Evolutionary conservation across 768 basidiomycete species (phyloP).

Genomic region (Pleurotus citrinopileatus): DNA sequence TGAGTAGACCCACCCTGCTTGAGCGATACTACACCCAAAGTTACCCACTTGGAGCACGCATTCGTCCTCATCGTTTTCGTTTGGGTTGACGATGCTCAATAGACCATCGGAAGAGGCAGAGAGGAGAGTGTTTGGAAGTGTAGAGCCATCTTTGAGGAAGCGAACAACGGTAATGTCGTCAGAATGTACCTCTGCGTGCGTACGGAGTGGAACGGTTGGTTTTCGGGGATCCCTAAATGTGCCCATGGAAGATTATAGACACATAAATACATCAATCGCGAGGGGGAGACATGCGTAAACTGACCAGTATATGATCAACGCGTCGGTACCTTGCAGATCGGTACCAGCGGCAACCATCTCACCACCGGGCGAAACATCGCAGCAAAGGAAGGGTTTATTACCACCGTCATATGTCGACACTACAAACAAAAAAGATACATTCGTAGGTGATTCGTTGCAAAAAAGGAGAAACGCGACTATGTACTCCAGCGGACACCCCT

Average conservation of each 20-base stretch:
- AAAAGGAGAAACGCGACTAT: neutral
- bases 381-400: constrained; percentile 51
- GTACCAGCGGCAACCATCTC: constrained; percentile 79
- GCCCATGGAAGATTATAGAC: neutral
- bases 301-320: constrained; percentile 82
- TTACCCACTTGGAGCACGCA: constrained; percentile 79
- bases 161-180: constrained; percentile 85
- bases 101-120: constrained; percentile 86
- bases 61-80: constrained; percentile 87
- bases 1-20: constrained; percentile 63
- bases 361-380: constrained; percentile 70
- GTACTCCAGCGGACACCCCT: constrained; percentile 14
- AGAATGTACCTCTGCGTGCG: constrained; percentile 86
- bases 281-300: constrained; percentile 1
- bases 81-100: constrained; percentile 64
- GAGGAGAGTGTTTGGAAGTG: constrained; percentile 44
- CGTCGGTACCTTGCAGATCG: constrained; percentile 77
- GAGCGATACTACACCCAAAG: constrained; percentile 79
- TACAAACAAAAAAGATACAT: constrained; percentile 21
- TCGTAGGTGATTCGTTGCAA: neutral
- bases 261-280: neutral
- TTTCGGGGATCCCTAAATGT: constrained; percentile 78
- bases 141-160: constrained; percentile 40
- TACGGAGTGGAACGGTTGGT: constrained; percentile 62
- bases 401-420: constrained; percentile 33